Evolutionary conservation across 208 protist genomes (phyloP), one percentile per base, ranked within the genome.

Genomic region (Trypanosoma vivax): DNA sequence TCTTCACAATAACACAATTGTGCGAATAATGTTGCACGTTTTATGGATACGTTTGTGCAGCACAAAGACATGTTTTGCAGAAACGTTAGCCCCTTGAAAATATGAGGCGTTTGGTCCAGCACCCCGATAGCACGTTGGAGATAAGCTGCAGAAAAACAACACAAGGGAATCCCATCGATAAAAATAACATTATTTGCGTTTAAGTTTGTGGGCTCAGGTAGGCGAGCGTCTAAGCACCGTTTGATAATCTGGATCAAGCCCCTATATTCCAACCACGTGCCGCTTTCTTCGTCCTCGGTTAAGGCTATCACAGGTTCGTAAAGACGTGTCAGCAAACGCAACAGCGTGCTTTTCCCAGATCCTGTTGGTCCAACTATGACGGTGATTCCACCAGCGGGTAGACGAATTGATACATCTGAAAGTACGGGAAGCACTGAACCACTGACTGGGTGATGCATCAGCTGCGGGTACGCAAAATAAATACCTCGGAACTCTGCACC

Each of bases 261-360:
- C 62, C 61, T 0, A 30, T 37, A 23, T 71, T 45, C 11, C 65
- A 35, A 13, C 43, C 33, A 49, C 55, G 51, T 5, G 60, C 49
- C 33, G 28, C 42, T 21, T 21, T 30, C 51, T 47, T 56, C 61
- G 16, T 37, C 21, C 0, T 74, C 39, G 16, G 16, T 24, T 23
- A 77, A 21, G 3, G 71, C 57, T 0, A 52, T 43, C 13, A 85
- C 25, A 2, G 80, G 75, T 33, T 92, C 78, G 62, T 91, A 94
- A 28, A 81, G 64, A 28, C 87, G 81, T 35, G 73, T 73, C 21
- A 94, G 50, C 49, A 96, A 66, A 34, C 42, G 7, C 5, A 78
- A 51, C 4, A 88, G 38, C 4, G 86, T 89, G 28, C 65, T 82
- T 67, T 96, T 96, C 21, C 90, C 90, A 21, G 72, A 77, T 11